Percentiles rank a stretch among this genome's conserved stretches.
Evolutionary conservation across 2,329 filamentous ascomycete genomes (phyloP).

Genomic region (Clonostachys solani): DNA sequence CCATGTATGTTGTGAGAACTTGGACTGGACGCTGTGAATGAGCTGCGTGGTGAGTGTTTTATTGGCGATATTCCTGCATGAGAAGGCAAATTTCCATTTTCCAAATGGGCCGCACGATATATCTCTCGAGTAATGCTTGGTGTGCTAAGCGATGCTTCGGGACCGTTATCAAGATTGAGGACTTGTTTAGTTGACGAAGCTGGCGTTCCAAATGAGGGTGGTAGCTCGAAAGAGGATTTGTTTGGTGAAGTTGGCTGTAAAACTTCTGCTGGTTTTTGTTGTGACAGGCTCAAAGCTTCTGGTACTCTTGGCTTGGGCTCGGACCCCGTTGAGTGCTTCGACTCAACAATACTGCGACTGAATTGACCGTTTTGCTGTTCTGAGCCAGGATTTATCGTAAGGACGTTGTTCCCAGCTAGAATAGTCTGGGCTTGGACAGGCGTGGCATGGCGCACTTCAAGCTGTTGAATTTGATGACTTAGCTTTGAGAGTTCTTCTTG

Average conservation of each 20-base stretch:
- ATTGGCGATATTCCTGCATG: conserved; percentile 45
- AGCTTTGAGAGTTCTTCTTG: conserved; percentile 59
- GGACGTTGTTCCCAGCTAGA: too few species aligned
- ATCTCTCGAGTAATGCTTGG: conserved; percentile 18
- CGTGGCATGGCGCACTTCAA: too few species aligned
- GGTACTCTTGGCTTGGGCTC: too few species aligned
- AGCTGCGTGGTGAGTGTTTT: conserved; percentile 40
- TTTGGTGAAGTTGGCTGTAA: not conserved
- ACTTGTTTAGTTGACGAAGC: conserved; percentile 12
- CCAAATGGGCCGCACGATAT: conserved; percentile 14
- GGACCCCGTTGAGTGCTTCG: too few species aligned
- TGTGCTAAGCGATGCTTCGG: conserved; percentile 15
- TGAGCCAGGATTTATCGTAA: too few species aligned
- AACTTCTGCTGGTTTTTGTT: too few species aligned
- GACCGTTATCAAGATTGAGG: conserved; percentile 8
- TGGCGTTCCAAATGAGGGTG: conserved; percentile 2
- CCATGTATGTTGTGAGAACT: conserved; percentile 3
- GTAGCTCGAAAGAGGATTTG: not conserved
- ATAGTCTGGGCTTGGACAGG: too few species aligned
- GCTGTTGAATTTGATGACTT: conserved; percentile 47
- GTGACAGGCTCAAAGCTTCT: too few species aligned
- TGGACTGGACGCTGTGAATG: conserved; percentile 20
- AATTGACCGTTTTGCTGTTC: too few species aligned
- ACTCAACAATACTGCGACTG: too few species aligned
- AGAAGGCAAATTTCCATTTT: conserved; percentile 30